Conservation (phyloP, 345 rosid species). For the Cardiospermum halicacabum region DNA sequence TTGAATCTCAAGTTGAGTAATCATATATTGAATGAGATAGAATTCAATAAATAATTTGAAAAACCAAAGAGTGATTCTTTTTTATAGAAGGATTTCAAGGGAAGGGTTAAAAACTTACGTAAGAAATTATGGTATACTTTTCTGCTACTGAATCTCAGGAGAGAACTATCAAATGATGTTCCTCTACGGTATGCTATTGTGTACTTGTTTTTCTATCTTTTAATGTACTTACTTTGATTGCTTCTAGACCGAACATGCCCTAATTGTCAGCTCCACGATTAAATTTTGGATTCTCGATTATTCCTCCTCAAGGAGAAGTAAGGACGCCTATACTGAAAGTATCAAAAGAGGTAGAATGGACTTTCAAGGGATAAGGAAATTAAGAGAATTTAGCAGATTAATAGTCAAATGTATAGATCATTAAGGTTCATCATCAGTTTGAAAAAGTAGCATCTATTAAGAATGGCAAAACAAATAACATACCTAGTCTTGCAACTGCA, state of each 20-base stretch:
- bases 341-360: too few relatives aligned
- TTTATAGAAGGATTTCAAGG: not conserved
- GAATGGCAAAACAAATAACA: too few relatives aligned
- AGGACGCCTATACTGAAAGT: too few relatives aligned
- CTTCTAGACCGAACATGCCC: conserved; percentile 31
- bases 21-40: not conserved
- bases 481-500: too few relatives aligned
- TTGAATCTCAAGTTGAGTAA: too few relatives aligned
- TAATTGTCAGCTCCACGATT: conserved; percentile 35
- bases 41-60: not conserved
- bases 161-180: conserved; percentile 30
- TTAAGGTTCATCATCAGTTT: too few relatives aligned
- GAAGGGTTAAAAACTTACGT: conserved; percentile 41
- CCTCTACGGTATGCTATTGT: conserved; percentile 26
- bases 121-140: conserved; percentile 56
- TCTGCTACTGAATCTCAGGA: conserved; percentile 35
- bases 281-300: conserved; percentile 44
- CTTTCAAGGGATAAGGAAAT: too few relatives aligned
- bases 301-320: conserved; percentile 51
- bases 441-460: too few relatives aligned
- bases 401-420: too few relatives aligned
- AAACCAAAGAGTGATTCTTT: too few relatives aligned
- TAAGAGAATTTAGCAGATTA: too few relatives aligned
- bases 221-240: conserved; percentile 24
- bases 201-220: conserved; percentile 28